Base-by-base conservation (phyloP, 2,329 filamentous ascomycete genomes). In the Sporothrix globosa region DNA sequence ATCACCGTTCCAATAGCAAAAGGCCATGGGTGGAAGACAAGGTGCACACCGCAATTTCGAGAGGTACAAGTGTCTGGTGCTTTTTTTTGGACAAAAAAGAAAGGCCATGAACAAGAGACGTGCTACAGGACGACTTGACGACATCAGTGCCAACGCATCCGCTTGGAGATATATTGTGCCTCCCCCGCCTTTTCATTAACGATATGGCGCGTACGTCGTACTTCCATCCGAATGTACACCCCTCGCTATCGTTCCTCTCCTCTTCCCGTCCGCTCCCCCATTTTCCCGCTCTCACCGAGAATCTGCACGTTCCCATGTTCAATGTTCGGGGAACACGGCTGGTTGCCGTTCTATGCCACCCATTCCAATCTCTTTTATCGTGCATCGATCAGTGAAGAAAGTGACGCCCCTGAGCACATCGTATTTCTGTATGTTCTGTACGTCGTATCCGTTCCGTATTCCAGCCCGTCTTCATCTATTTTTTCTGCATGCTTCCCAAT, bases 381-480 rank as follows among this genome's bases (percentile, higher is more conserved):
- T 58, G 30, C 39, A 41, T 39, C 9, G 30, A 21, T 58, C 30
- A 30, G 54, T 58, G 54, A 58, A 41, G 54, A 41, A 5, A 30
- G 13, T 3, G 10, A 54, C 13, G 24, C 21, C 52, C 52, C 52
- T 54, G 52, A 13, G 11, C 41, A 4, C 41, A 44, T 13, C 11
- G 41, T 17, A 14, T 13, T 44, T 13, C 41, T 13, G 9, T 14
- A 14, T 44, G 9, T 14, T 44, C 41, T 44, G 41, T 9, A 50
- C 41, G 41, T 44, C 41, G 50, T 53, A 21, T 24, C 50, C 50
- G 11, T 53, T 24, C 50, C 50, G 21, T 13, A 53, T 54, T 6
- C 4, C 41, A 21, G 41, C 58, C 58, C 58, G 58, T 63, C 34
- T 63, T 63, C 58, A 46, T 63, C 58, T 63, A 63, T 24, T 44